These are phyloP conservation scores for Malassezia arunalokei DNA, from an alignment of 1,284 basidiomycete species.

Conservation along the genomic window DNA sequence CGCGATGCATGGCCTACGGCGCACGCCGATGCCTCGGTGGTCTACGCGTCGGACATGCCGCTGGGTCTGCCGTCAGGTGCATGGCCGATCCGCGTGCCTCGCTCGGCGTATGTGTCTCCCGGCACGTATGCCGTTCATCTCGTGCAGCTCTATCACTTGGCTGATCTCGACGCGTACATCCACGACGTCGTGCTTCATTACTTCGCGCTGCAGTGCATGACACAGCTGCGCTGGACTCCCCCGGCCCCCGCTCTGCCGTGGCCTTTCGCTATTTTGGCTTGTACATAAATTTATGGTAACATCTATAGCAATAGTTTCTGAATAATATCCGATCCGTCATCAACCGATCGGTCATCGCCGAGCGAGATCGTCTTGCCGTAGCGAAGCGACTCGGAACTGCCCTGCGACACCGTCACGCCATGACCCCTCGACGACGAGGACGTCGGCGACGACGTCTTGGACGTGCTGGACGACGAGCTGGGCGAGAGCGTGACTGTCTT, in stretches of 20 bases:
- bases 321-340: not conserved
- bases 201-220: conserved; percentile 1
- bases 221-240: not conserved
- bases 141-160: not conserved
- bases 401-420: conserved; percentile 8
- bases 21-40: not conserved
- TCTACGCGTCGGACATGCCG: not conserved
- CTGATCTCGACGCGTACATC: not conserved
- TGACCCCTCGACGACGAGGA: not conserved
- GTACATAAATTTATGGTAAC: not conserved
- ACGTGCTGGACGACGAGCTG: not conserved
- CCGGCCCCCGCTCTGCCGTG: conserved; percentile 3
- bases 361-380: not conserved
- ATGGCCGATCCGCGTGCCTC: not conserved
- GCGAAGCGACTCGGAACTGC: conserved; percentile 5
- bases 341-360: not conserved
- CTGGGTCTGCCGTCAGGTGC: not conserved
- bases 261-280: conserved; percentile 6
- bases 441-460: not conserved
- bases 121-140: conserved; percentile 7
- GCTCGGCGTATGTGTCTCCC: not conserved
- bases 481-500: not conserved
- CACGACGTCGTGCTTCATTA: conserved; percentile 5
- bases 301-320: not conserved
- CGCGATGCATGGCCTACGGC: not conserved